phyloP scores from a whole-genome alignment of 2,329 filamentous ascomycete genomes.

The Aspergillus tubingensis region DNA sequence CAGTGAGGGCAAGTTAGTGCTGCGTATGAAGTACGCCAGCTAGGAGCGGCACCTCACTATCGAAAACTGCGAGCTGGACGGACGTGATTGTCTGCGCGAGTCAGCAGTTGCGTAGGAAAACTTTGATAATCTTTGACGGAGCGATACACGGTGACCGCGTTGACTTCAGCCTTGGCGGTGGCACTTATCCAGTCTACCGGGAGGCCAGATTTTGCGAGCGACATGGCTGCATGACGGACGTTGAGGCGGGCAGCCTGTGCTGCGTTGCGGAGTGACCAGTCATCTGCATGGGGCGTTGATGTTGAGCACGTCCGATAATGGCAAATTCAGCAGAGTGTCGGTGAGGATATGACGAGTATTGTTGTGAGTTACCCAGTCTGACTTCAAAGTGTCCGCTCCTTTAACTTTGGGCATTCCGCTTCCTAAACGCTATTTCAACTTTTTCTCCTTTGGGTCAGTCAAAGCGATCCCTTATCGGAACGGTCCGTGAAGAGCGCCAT shows the following conservation, averaged over 20 bases:
- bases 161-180: slow-evolving; percentile 1
- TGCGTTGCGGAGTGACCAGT: slow-evolving; percentile 5
- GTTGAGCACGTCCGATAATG: not conserved
- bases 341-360: slow-evolving; percentile 10
- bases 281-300: slow-evolving; percentile 6
- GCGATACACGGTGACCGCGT: not conserved
- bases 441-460: not conserved
- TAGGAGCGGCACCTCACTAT: not conserved
- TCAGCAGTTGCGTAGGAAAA: not conserved
- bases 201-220: not conserved
- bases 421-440: not conserved
- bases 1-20: not conserved
- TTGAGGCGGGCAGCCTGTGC: slow-evolving; percentile 2
- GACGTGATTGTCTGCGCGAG: not conserved
- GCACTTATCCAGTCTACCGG: not conserved
- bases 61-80: not conserved
- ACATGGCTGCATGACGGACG: slow-evolving; percentile 6
- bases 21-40: not conserved
- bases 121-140: not conserved
- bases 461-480: not conserved
- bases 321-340: slow-evolving; percentile 4
- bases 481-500: slow-evolving; percentile 6
- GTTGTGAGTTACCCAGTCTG: not conserved
- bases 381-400: not conserved
- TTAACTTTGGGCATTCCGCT: not conserved